Conservation (phyloP, 106 monocot species). For the Dendrobium nobile region DNA sequence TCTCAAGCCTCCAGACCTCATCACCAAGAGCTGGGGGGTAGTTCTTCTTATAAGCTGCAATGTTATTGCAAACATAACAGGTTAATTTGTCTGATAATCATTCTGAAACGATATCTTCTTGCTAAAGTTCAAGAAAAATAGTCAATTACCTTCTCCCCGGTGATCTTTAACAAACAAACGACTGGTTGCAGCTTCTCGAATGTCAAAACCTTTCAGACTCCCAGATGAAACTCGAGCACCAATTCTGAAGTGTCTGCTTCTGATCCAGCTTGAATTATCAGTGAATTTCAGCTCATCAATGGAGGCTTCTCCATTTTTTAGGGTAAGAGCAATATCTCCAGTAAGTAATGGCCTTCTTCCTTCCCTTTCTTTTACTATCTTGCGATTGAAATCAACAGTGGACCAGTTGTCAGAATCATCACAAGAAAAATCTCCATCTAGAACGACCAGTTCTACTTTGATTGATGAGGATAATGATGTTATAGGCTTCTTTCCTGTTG, state of each 20-base stretch:
- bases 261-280: constrained; percentile 43
- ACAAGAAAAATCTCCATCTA: constrained; percentile 20
- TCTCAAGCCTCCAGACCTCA: constrained; percentile 67
- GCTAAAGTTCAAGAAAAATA: too few species aligned
- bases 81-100: background rate
- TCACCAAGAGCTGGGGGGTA: constrained; percentile 50
- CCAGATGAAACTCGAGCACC: constrained; percentile 21
- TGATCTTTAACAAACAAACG: constrained; percentile 35
- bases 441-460: constrained; percentile 20
- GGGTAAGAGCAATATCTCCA: constrained; percentile 11
- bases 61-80: background rate
- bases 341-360: constrained; percentile 23
- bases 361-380: constrained; percentile 9
- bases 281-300: constrained; percentile 36
- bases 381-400: constrained; percentile 10
- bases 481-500: background rate
- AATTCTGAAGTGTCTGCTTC: constrained; percentile 28
- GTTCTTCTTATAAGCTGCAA: constrained; percentile 58
- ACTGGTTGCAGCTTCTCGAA: constrained; percentile 29
- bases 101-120: too few species aligned
- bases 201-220: constrained; percentile 17
- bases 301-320: constrained; percentile 18
- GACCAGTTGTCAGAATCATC: constrained; percentile 5
- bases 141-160: constrained; percentile 33
- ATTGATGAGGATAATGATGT: background rate